Evolutionary conservation across 768 basidiomycete species (phyloP).

Genomic region (Hebeloma cylindrosporum): DNA sequence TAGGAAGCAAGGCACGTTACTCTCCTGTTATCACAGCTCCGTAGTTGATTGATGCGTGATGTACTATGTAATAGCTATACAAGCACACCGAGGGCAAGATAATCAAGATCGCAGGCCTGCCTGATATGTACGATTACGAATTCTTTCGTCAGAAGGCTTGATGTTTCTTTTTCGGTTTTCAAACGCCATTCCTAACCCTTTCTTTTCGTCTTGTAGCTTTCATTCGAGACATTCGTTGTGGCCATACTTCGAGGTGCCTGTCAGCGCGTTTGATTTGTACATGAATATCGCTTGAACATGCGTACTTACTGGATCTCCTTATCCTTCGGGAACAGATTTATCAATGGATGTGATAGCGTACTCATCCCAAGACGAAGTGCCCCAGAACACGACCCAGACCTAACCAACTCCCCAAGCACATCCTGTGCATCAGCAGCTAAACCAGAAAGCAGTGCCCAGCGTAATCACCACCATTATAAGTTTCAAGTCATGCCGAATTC

Average conservation of each 20-base stretch:
- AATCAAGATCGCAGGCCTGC: slow-evolving; percentile 9
- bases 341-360: slow-evolving; percentile 8
- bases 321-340: neutral
- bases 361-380: slow-evolving; percentile 2
- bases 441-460: too few relatives aligned
- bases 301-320: neutral
- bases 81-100: neutral
- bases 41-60: too few relatives aligned
- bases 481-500: too few relatives aligned
- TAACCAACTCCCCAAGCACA: too few relatives aligned
- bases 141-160: slow-evolving; percentile 14
- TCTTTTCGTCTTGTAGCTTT: neutral
- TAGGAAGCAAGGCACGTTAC: slow-evolving; percentile 7
- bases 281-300: neutral
- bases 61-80: neutral
- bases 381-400: slow-evolving; percentile 7
- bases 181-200: neutral
- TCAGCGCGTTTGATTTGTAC: slow-evolving; percentile 2
- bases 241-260: neutral
- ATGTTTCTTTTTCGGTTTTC: neutral
- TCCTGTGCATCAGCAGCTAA: too few relatives aligned
- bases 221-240: neutral
- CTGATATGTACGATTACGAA: slow-evolving; percentile 18
- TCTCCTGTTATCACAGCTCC: too few relatives aligned
- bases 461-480: too few relatives aligned